Percentiles rank a stretch among this genome's conserved stretches.
Evolutionary conservation across 257 asterid species (phyloP).

Genomic region (Solanum medicagineum): DNA sequence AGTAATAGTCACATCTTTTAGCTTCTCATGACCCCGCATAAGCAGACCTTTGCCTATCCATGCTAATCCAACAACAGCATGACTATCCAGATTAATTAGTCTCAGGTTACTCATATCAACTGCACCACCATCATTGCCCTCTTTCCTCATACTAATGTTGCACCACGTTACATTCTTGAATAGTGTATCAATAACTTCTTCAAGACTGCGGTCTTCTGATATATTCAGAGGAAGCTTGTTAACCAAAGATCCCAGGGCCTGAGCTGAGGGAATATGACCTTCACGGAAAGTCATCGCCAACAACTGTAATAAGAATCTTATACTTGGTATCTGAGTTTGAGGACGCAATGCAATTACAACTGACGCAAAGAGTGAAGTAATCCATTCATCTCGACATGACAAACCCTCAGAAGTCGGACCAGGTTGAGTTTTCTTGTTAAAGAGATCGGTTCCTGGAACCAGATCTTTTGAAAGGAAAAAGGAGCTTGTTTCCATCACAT

Average conservation of each 20-base stretch:
- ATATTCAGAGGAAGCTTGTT: slow-evolving; percentile 68
- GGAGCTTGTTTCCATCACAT: slow-evolving; percentile 33
- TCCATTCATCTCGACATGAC: slow-evolving; percentile 45
- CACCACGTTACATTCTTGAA: slow-evolving; percentile 26
- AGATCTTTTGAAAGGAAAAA: slow-evolving; percentile 14
- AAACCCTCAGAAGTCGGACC: slow-evolving; percentile 11
- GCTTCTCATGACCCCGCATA: slow-evolving; percentile 91
- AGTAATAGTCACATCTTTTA: slow-evolving; percentile 55
- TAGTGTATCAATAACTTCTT: slow-evolving; percentile 51
- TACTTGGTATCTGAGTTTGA: slow-evolving; percentile 47
- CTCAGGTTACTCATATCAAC: slow-evolving; percentile 28
- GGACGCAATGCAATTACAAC: slow-evolving; percentile 68
- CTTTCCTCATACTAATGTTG: slow-evolving; percentile 7
- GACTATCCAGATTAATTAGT: slow-evolving; percentile 18
- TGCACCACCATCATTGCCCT: slow-evolving; percentile 21
- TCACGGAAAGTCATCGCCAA: slow-evolving; percentile 37
- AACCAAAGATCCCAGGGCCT: slow-evolving; percentile 90
- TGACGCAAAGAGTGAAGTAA: slow-evolving; percentile 64
- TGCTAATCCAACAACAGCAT: slow-evolving; percentile 61
- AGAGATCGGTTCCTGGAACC: neutral
- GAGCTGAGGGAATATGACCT: slow-evolving; percentile 86
- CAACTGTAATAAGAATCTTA: slow-evolving; percentile 43
- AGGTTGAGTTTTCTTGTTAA: slow-evolving; percentile 3
- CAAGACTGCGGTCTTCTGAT: slow-evolving; percentile 27
- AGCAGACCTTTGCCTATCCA: slow-evolving; percentile 96